Evolutionary conservation across 805 yeast species (phyloP), one percentile per base, ranked within the genome.

Genomic region (Sugiyamaella floridensis): DNA sequence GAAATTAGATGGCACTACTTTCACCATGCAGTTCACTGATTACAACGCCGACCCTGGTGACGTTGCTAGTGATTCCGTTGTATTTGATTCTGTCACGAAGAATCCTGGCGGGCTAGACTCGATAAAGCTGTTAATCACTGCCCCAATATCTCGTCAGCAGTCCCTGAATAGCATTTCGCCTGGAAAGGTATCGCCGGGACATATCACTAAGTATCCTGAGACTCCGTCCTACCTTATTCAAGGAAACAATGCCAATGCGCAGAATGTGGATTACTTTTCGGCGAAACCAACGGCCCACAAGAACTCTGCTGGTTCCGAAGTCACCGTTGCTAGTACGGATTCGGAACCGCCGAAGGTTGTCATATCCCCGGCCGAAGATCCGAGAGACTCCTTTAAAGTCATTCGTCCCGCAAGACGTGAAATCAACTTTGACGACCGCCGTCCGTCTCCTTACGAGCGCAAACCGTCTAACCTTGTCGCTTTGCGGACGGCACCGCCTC

Each of bases 381-480:
- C 56, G 58, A 29, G 63, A 62, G 72, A 77, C 43, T 72, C 88
- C 0, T 87, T 88, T 64, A 75, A 84, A 54, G 83, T 88, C 0
- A 76, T 88, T 8, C 70, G 90, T 32, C 76, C 76, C 9, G 78
- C 80, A 20, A 72, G 77, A 34, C 57, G 61, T 29, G 95, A 86
- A 61, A 87, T 87, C 55, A 89, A 89, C 66, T 88, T 88, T 63
- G 93, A 88, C 60, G 81, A 85, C 59, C 74, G 89, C 49, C 70
- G 96, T 44, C 81, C 80, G 45, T 83, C 95, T 0, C 95, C 96
- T 1, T 86, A 78, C 61, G 81, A 60, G 4, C 48, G 48, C 48
- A 56, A 51, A 55, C 48, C 76, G 1, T 76, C 82, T 0, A 77
- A 73, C 52, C 71, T 86, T 19, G 80, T 85, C 9, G 93, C 95